These are phyloP conservation scores for Hansenula lynferdii DNA, from an alignment of 1,139 yeast species.

Conservation along the genomic window DNA sequence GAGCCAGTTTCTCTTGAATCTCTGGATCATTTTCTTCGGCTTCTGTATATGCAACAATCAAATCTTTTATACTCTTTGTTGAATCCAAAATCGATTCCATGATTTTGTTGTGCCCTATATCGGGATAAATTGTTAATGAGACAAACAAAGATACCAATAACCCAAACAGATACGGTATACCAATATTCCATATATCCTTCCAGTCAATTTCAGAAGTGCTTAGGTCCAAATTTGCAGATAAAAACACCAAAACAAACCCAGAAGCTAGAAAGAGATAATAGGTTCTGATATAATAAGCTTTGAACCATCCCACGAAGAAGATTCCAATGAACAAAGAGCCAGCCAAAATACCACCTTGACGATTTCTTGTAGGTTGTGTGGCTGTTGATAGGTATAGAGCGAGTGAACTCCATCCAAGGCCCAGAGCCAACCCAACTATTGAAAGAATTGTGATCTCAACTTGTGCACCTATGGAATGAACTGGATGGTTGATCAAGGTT, in stretches of 20 bases:
- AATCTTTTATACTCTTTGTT: conserved; percentile 19
- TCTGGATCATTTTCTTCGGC: conserved; percentile 17
- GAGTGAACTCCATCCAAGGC: conserved; percentile 39
- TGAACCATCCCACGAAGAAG: conserved; percentile 35
- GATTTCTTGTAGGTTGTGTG: conserved; percentile 33
- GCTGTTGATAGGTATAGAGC: conserved; percentile 37
- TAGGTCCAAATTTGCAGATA: conserved; percentile 23
- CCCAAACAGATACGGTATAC: conserved; percentile 41
- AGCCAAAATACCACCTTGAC: conserved; percentile 44
- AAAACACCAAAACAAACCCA: conserved; percentile 33
- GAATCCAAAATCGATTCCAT: conserved; percentile 20
- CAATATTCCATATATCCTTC: conserved; percentile 36
- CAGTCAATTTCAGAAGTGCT: conserved; percentile 26
- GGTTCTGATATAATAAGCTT: conserved; percentile 34
- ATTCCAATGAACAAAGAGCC: conserved; percentile 35
- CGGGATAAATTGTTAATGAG: conserved; percentile 34
- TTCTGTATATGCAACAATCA: conserved; percentile 19
- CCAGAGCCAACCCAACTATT: conserved; percentile 41
- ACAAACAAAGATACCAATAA: conserved; percentile 32
- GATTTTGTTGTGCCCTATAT: conserved; percentile 31
- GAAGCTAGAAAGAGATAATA: conserved; percentile 34
- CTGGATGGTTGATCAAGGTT: conserved; percentile 41
- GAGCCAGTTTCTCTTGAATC: conserved; percentile 15
- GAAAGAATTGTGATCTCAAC: conserved; percentile 39
- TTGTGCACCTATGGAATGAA: conserved; percentile 42